Conservation (phyloP, 805 yeast genomes). For the Cyberlindnera samutprakarnensis region DNA sequence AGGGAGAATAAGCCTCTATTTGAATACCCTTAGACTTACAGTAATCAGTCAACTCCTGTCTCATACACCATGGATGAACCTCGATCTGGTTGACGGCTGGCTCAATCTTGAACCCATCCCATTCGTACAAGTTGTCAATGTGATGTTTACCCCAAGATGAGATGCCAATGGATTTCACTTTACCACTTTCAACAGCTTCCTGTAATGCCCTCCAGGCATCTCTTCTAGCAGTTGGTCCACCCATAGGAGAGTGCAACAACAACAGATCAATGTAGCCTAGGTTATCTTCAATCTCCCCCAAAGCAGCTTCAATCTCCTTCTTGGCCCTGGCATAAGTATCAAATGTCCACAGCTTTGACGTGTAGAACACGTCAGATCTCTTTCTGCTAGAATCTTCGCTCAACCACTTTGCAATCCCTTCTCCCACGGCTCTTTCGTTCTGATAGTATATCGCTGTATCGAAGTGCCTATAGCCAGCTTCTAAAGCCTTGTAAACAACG, state of each 20-base stretch:
- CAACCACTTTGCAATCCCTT: slow-evolving; percentile 49
- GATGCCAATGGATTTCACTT: slow-evolving; percentile 66
- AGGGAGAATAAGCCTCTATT: slow-evolving; percentile 58
- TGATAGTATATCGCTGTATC: slow-evolving; percentile 66
- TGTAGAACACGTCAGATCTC: slow-evolving; percentile 49
- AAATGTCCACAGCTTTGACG: slow-evolving; percentile 68
- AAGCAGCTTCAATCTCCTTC: slow-evolving; percentile 48
- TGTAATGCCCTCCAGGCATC: slow-evolving; percentile 73
- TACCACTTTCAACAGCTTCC: slow-evolving; percentile 56
- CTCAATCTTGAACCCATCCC: slow-evolving; percentile 46
- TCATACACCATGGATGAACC: slow-evolving; percentile 43
- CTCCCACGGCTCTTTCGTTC: slow-evolving; percentile 55
- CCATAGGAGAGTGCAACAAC: slow-evolving; percentile 59
- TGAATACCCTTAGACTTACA: slow-evolving; percentile 38
- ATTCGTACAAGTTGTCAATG: slow-evolving; percentile 53
- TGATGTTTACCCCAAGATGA: slow-evolving; percentile 63
- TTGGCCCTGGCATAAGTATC: slow-evolving; percentile 40
- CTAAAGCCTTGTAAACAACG: slow-evolving; percentile 49
- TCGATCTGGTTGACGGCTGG: slow-evolving; percentile 76
- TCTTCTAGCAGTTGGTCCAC: slow-evolving; percentile 43
- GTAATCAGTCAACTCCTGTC: slow-evolving; percentile 34
- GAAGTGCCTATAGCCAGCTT: slow-evolving; percentile 63
- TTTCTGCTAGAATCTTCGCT: slow-evolving; percentile 37
- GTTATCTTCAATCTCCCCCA: slow-evolving; percentile 38
- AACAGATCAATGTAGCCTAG: slow-evolving; percentile 68